These are phyloP conservation scores for Lactarius sanguifluus DNA, from an alignment of 768 basidiomycete species.

Conservation along the genomic window DNA sequence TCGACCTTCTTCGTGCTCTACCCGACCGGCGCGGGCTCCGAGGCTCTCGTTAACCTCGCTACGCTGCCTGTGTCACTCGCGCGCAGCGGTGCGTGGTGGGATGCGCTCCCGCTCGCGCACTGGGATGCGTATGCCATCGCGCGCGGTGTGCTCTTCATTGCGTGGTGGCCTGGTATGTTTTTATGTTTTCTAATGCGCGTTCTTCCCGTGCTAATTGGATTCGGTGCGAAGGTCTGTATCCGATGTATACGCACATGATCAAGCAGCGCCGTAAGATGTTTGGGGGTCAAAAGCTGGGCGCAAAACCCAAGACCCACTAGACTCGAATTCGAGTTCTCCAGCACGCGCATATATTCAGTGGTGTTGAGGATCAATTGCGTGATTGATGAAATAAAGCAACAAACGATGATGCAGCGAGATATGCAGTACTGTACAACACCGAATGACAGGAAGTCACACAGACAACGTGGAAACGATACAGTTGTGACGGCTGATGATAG, in stretches of 20 bases:
- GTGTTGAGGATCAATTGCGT: not conserved
- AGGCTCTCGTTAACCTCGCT: conserved; percentile 79
- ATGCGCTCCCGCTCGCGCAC: conserved; percentile 35
- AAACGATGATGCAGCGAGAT: not conserved
- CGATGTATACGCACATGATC: conserved; percentile 62
- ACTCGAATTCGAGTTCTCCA: not conserved
- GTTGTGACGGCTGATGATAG: not conserved
- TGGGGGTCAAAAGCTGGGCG: conserved; percentile 40
- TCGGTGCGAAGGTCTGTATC: conserved; percentile 44
- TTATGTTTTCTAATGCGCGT: not conserved
- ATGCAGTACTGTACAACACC: not conserved
- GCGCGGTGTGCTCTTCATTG: conserved; percentile 55
- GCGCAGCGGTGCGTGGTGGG: conserved; percentile 30
- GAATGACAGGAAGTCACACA: not conserved
- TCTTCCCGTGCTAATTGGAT: not conserved
- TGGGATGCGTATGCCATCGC: conserved; percentile 42
- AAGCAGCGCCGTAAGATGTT: conserved; percentile 55
- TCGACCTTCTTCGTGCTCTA: conserved; percentile 94
- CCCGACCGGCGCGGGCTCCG: conserved; percentile 87
- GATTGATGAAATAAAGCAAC: not conserved
- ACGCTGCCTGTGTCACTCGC: conserved; percentile 58
- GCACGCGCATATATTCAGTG: not conserved
- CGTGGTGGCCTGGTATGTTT: conserved; percentile 87
- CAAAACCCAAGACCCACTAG: conserved; percentile 38
- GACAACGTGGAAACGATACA: not conserved